Conservation (phyloP, 345 rosid species). For the Eucalyptus erythrocorys region DNA sequence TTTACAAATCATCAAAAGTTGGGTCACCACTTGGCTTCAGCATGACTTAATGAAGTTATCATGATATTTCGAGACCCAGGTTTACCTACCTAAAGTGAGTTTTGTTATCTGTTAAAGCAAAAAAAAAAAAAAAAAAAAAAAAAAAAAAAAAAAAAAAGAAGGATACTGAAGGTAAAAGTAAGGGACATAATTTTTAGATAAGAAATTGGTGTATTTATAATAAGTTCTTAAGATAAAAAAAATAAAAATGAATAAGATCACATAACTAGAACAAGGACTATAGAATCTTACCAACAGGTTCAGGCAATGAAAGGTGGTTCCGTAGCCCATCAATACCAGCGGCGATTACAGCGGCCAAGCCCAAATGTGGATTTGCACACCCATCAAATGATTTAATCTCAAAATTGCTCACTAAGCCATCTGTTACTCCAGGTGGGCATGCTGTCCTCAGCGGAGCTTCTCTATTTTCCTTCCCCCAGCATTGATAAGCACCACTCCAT, state of each 20-base stretch:
- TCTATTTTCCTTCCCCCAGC: slow-evolving; percentile 99
- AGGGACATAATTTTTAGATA: not conserved
- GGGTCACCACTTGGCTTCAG: not conserved
- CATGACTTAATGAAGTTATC: not conserved
- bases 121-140: not conserved
- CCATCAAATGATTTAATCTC: slow-evolving; percentile 92
- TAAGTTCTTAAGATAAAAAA: not conserved
- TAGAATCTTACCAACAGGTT: slow-evolving; percentile 50
- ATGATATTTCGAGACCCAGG: not conserved
- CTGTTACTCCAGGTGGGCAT: slow-evolving; percentile 72
- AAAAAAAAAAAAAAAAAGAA: not conserved
- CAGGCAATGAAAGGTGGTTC: slow-evolving; percentile 55
- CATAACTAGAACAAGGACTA: not conserved
- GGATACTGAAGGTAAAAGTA: not conserved
- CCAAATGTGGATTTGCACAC: slow-evolving; percentile 79
- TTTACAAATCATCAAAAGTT: not conserved
- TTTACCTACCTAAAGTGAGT: not conserved
- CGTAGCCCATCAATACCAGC: slow-evolving; percentile 93
- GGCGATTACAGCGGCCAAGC: slow-evolving; percentile 64
- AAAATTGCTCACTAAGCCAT: slow-evolving; percentile 83
- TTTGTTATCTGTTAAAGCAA: not conserved
- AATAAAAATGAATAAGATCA: not conserved
- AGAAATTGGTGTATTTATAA: not conserved
- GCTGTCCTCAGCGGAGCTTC: slow-evolving; percentile 83
- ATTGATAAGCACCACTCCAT: slow-evolving; percentile 95